Evolutionary conservation across 2,329 filamentous ascomycete genomes (phyloP).

Genomic region (Xylariaceae sp.): DNA sequence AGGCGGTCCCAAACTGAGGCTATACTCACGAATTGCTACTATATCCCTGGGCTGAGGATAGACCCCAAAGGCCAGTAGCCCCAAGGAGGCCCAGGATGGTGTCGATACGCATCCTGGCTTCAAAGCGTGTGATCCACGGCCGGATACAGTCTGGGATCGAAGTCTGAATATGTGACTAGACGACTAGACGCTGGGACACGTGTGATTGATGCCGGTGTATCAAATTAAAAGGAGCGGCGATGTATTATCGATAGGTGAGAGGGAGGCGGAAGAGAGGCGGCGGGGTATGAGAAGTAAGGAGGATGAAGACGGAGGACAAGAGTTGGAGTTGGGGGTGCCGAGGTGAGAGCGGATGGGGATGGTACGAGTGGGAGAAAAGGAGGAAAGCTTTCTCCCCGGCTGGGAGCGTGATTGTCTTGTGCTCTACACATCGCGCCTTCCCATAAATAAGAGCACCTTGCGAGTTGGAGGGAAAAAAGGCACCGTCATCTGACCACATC

Average conservation of each 20-base stretch:
- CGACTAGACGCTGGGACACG: constrained; percentile 3
- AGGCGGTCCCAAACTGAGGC: neutral
- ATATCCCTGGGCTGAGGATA: constrained; percentile 27
- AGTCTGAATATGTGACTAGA: constrained; percentile 7
- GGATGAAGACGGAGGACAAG: constrained; percentile 12
- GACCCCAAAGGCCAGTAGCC: constrained; percentile 25
- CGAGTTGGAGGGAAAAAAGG: constrained; percentile 11
- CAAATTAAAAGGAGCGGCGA: constrained; percentile 23
- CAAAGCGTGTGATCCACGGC: constrained; percentile 3
- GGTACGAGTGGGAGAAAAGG: constrained; percentile 12
- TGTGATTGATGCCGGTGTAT: constrained; percentile 16
- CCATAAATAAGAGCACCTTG: neutral
- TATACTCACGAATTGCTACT: constrained; percentile 28
- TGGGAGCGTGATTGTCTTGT: constrained; percentile 4
- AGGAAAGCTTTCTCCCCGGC: constrained; percentile 1
- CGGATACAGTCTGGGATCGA: constrained; percentile 9
- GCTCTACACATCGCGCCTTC: constrained; percentile 12
- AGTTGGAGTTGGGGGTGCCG: constrained; percentile 11
- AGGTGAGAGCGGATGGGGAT: constrained; percentile 7
- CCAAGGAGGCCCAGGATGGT: constrained; percentile 29
- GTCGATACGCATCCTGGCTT: constrained; percentile 26
- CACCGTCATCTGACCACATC: neutral
- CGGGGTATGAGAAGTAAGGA: neutral
- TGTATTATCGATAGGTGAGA: constrained; percentile 16
- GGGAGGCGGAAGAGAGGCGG: constrained; percentile 2